phyloP scores from a whole-genome alignment of 106 monocot genomes.

The Dioscorea zingiberensis region DNA sequence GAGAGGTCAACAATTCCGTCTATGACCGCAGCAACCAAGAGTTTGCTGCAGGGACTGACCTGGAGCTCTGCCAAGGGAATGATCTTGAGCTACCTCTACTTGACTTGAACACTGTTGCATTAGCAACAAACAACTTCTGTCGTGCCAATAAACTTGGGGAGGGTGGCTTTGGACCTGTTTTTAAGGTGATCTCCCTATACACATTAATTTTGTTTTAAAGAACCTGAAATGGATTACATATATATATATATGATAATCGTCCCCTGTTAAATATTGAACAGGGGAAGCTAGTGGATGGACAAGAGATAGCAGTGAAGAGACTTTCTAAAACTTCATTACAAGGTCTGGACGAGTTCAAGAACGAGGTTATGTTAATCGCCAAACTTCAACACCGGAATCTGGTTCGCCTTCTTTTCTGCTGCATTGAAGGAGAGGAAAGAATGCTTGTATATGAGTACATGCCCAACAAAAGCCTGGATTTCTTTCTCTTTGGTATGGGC shows the following conservation, averaged over 20 bases:
- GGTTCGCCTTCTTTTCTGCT: neutral
- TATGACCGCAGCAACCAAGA: neutral
- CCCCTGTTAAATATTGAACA: neutral
- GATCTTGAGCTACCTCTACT: slow-evolving; percentile 9
- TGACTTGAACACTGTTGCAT: neutral
- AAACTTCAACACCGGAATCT: slow-evolving; percentile 8
- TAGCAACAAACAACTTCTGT: slow-evolving; percentile 9
- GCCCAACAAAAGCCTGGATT: neutral
- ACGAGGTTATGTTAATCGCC: neutral
- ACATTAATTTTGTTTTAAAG: no score
- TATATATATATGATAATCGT: no score
- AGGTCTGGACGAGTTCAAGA: slow-evolving; percentile 1
- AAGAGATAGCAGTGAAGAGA: neutral
- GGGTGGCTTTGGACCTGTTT: slow-evolving; percentile 17
- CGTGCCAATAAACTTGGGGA: slow-evolving; percentile 5
- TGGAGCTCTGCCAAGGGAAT: neutral
- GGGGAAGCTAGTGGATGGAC: neutral
- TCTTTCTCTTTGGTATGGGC: neutral
- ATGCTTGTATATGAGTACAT: neutral
- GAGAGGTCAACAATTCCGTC: neutral
- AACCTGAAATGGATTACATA: no score
- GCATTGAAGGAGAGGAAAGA: slow-evolving; percentile 2
- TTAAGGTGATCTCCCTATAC: neutral
- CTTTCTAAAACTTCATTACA: neutral
- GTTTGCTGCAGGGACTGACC: no score